These are phyloP conservation scores for Citrus cavaleriei DNA, from an alignment of 345 rosid species.

Conservation along the genomic window DNA sequence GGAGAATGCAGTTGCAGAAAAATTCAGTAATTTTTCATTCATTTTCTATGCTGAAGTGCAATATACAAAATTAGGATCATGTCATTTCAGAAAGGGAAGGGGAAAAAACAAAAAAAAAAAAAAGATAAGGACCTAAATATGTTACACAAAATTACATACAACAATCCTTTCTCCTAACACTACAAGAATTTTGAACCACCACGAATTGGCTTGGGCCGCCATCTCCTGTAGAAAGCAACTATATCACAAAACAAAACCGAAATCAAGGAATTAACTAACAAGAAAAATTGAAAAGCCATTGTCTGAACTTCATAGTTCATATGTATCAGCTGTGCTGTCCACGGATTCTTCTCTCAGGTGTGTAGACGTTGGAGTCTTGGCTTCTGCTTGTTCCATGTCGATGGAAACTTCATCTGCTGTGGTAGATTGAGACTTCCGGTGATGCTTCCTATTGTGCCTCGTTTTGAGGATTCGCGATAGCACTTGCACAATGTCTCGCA, in stretches of 20 bases:
- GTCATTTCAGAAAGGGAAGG: neutral
- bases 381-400: slow-evolving; percentile 41
- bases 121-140: slow-evolving; percentile 14
- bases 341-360: slow-evolving; percentile 64
- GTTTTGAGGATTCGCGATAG: slow-evolving; percentile 63
- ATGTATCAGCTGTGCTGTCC: slow-evolving; percentile 56
- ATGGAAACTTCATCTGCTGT: slow-evolving; percentile 44
- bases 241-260: slow-evolving; percentile 19
- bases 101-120: neutral
- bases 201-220: slow-evolving; percentile 16
- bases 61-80: slow-evolving; percentile 28
- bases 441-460: slow-evolving; percentile 63
- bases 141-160: slow-evolving; percentile 27
- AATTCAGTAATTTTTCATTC: slow-evolving; percentile 14
- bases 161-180: slow-evolving; percentile 2
- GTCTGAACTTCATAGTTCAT: slow-evolving; percentile 45
- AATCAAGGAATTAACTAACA: slow-evolving; percentile 22
- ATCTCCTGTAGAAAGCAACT: slow-evolving; percentile 8
- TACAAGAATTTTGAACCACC: slow-evolving; percentile 4
- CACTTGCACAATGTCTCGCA: slow-evolving; percentile 94
- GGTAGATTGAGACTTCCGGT: slow-evolving; percentile 40
- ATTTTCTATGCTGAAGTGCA: slow-evolving; percentile 18
- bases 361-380: slow-evolving; percentile 31
- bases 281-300: slow-evolving; percentile 14
- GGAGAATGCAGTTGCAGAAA: neutral